Evolutionary conservation across 169 alveolate genomes (phyloP), one percentile per base, ranked within the genome.

Genomic region (Cryptosporidium parvum): DNA sequence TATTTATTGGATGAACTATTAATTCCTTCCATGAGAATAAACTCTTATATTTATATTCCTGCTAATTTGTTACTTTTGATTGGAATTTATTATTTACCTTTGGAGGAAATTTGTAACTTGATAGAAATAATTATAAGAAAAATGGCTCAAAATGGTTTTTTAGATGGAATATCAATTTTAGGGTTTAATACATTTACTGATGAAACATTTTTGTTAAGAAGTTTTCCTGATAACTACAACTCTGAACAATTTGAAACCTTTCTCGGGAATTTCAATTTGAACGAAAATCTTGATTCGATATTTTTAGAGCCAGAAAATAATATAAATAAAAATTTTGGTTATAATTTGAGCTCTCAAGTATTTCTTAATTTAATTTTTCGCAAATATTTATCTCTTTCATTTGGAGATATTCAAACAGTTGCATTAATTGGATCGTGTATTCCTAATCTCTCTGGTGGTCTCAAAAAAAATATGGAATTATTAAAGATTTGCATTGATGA

Each of bases 401-500:
- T 59, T 62, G 89, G 89, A 35, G 89, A 80, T 62, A 80, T 80
- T 35, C 89, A 80, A 45, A 80, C 89, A 1, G 70, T 80, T 16
- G 33, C 89, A 14, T 45, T 80, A 61, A 61, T 80, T 65, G 89
- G 89, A 0, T 59, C 75, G 2, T 65, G 75, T 44, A 45, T 80
- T 26, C 16, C 37, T 62, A 51, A 61, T 16, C 23, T 61, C 39
- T 21, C 44, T n/a, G 33, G 18, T 44, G 42, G 7, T 0, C 42
- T 16, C 39, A 62, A 44, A 12, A 61, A 2, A 45, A n/a, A 61
- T 21, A 68, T 59, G 44, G 39, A 59, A 29, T 21, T 80, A 61
- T 26, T 80, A 26, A 42, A 59, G 4, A 26, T 26, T 6, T 80
- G 89, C 67, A 62, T 62, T 10, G 52, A 65, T 62, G 62, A 61